Conservation (phyloP, 805 yeast species). For the Cyberlindnera lachancei region DNA sequence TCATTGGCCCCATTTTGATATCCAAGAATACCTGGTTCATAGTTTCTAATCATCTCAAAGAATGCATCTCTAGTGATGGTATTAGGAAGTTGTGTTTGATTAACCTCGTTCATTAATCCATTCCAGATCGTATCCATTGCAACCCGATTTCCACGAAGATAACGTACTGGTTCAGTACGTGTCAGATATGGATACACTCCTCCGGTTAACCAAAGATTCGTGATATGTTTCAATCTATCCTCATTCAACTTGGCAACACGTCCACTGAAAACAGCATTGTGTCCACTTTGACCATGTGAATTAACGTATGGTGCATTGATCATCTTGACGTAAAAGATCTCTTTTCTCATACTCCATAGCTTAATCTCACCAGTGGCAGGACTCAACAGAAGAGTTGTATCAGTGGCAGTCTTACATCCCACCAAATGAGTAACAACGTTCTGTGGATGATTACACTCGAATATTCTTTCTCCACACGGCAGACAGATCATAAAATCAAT, state of each 20-base stretch:
- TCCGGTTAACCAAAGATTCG: constrained; percentile 54
- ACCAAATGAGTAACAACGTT: constrained; percentile 28
- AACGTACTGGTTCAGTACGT: constrained; percentile 13
- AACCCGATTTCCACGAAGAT: neutral
- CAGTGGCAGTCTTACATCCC: too few species aligned
- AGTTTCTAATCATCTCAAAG: neutral
- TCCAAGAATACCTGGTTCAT: neutral
- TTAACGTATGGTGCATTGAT: constrained; percentile 67
- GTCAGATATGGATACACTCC: constrained; percentile 44
- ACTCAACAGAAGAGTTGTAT: constrained; percentile 28
- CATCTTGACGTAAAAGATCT: constrained; percentile 26
- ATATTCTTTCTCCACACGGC: constrained; percentile 36
- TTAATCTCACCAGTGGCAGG: constrained; percentile 30
- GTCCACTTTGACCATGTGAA: constrained; percentile 67
- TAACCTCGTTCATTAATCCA: too few species aligned
- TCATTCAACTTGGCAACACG: constrained; percentile 45
- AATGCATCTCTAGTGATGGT: too few species aligned
- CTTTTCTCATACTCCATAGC: constrained; percentile 13
- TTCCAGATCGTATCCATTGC: too few species aligned
- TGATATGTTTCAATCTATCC: constrained; percentile 48
- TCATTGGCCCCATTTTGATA: constrained; percentile 10
- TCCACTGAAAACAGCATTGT: constrained; percentile 45
- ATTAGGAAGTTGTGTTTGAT: too few species aligned
- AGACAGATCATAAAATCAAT: constrained; percentile 39
- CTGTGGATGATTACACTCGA: constrained; percentile 22